Percentiles rank a stretch among this genome's conserved stretches.
These are phyloP conservation scores for Cryptosporidium ryanae DNA, from an alignment of 169 alveolate species.

Conservation along the genomic window DNA sequence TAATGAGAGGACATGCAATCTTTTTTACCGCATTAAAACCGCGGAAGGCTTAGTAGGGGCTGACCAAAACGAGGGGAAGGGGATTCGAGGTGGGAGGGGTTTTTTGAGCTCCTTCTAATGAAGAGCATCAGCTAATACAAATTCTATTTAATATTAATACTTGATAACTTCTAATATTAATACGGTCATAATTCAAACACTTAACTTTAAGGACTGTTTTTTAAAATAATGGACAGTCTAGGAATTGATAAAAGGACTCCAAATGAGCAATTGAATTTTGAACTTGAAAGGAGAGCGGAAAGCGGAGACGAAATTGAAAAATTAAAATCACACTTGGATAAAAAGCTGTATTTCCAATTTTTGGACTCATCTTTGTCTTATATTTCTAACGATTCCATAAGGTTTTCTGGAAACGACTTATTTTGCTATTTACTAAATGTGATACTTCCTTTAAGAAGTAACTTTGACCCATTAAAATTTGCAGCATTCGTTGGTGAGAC, in stretches of 20 bases:
- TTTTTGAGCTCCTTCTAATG: background rate
- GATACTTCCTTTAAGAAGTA: constrained; percentile 31
- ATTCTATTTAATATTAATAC: too few relatives aligned
- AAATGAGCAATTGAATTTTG: constrained; percentile 37
- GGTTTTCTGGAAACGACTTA: background rate
- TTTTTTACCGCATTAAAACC: too few relatives aligned
- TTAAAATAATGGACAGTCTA: background rate
- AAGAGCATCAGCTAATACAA: too few relatives aligned
- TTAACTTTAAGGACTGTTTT: background rate
- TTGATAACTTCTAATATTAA: too few relatives aligned
- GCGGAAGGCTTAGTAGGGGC: too few relatives aligned
- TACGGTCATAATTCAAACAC: too few relatives aligned
- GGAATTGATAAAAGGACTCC: constrained; percentile 59
- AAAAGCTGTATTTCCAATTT: constrained; percentile 58
- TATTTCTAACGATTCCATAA: constrained; percentile 4
- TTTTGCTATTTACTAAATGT: constrained; percentile 30
- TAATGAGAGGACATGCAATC: too few relatives aligned
- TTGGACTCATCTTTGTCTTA: constrained; percentile 22
- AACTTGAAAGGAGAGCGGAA: constrained; percentile 12
- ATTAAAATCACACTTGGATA: constrained; percentile 17
- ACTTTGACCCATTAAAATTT: constrained; percentile 54
- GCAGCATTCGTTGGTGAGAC: constrained; percentile 56
- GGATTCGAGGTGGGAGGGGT: constrained; percentile 51
- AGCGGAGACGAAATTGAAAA: constrained; percentile 15
- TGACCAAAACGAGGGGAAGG: constrained; percentile 34